Conservation (phyloP, 257 asterid genomes). For the Avicennia marina region DNA sequence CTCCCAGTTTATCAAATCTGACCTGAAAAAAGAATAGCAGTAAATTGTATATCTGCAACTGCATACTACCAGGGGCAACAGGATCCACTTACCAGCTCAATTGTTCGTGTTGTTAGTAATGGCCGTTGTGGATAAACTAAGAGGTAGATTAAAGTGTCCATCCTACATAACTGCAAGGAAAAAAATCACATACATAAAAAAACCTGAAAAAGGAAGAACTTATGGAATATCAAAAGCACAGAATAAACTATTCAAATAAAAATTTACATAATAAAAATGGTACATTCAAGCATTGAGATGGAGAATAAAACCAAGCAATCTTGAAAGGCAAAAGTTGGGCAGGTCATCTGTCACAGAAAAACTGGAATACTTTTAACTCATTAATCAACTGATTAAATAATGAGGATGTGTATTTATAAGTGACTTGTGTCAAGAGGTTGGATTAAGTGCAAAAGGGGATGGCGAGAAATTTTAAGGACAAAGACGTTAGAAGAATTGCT, state of each 20-base stretch:
- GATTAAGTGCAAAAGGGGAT: no score
- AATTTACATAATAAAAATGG: background rate
- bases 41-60: background rate
- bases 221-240: background rate
- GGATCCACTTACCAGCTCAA: slow-evolving; percentile 75
- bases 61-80: slow-evolving; percentile 3
- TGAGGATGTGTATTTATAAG: no score
- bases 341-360: no score
- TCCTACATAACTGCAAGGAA: slow-evolving; percentile 59
- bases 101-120: slow-evolving; percentile 80
- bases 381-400: no score
- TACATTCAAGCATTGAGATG: background rate
- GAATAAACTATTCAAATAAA: background rate
- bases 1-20: slow-evolving; percentile 84
- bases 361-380: no score
- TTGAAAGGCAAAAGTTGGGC: no score
- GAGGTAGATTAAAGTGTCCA: slow-evolving; percentile 84
- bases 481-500: no score
- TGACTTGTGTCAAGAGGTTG: no score
- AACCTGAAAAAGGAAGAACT: background rate
- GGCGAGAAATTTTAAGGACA: no score
- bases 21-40: slow-evolving; percentile 42
- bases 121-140: slow-evolving; percentile 98
- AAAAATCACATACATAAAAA: slow-evolving; percentile 2
- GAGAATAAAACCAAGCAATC: no score